Evolutionary conservation across 306 rosid species (phyloP).

Genomic region (Psophocarpus tetragonolobus): DNA sequence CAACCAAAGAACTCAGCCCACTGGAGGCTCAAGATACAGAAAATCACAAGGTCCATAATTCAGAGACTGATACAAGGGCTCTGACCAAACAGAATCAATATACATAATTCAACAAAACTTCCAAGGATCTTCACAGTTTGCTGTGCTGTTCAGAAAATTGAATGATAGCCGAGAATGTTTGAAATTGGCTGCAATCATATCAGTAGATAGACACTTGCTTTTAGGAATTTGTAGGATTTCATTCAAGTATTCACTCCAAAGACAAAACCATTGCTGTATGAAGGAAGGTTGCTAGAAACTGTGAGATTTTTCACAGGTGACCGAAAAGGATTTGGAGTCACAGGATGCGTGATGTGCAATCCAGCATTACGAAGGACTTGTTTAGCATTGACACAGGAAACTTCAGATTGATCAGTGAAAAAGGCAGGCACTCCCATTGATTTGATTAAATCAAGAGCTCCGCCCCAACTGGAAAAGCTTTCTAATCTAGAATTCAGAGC

Average conservation of each 20-base stretch:
- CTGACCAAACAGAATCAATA: neutral
- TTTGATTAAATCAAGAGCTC: conserved; percentile 40
- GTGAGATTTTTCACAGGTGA: conserved; percentile 57
- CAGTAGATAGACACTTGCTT: neutral
- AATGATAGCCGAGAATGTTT: neutral
- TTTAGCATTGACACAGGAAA: conserved; percentile 39
- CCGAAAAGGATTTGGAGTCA: conserved; percentile 67
- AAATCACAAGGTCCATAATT: conserved; percentile 1
- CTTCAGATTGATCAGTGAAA: conserved; percentile 40
- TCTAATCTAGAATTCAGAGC: conserved; percentile 37
- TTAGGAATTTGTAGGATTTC: neutral
- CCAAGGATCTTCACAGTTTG: conserved; percentile 18
- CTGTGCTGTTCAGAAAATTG: neutral
- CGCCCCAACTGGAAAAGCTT: conserved; percentile 34
- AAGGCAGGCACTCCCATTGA: conserved; percentile 37
- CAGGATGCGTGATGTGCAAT: conserved; percentile 60
- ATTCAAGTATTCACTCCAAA: conserved; percentile 59
- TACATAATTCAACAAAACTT: conserved; percentile 17
- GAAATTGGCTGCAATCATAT: conserved; percentile 8
- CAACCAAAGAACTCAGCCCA: neutral
- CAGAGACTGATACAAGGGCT: neutral
- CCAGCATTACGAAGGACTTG: conserved; percentile 42
- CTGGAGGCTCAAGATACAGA: neutral
- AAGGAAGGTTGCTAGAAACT: conserved; percentile 59
- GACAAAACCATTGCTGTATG: conserved; percentile 65